A percentile compares a stretch with the other conserved stretches of the same genome.
These are phyloP conservation scores for Viola pubescens DNA, from an alignment of 441 rosid species.

Conservation along the genomic window DNA sequence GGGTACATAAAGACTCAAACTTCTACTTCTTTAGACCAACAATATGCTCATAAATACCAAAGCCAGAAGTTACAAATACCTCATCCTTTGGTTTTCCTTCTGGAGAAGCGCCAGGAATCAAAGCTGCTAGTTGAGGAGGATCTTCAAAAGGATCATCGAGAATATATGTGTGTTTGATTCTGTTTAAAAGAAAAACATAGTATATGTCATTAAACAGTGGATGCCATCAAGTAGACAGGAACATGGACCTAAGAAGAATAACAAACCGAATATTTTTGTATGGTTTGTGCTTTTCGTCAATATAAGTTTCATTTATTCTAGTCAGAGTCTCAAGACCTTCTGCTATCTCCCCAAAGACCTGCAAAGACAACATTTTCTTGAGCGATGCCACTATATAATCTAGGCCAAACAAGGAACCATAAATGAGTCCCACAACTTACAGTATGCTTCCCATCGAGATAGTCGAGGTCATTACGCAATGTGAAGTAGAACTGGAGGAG, in stretches of 20 bases:
- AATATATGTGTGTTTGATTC: constrained; percentile 77
- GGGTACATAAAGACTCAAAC: neutral
- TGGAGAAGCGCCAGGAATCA: constrained; percentile 86
- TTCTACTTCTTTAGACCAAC: neutral
- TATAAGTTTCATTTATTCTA: constrained; percentile 85
- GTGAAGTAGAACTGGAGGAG: constrained; percentile 79
- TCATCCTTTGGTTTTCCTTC: constrained; percentile 96
- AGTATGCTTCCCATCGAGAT: constrained; percentile 95
- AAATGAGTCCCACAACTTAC: constrained; percentile 33
- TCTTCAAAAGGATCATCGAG: constrained; percentile 92
- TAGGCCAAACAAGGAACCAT: neutral
- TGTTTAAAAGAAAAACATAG: constrained; percentile 19
- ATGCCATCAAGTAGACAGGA: constrained; percentile 6
- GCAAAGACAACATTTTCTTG: constrained; percentile 8
- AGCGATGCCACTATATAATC: neutral
- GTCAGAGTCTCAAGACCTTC: constrained; percentile 85
- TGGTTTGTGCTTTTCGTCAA: constrained; percentile 77
- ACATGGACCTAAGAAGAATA: constrained; percentile 9
- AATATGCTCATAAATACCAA: neutral
- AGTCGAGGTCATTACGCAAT: constrained; percentile 80
- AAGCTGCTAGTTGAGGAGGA: constrained; percentile 59
- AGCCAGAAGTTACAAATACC: constrained; percentile 25
- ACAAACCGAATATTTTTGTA: constrained; percentile 67
- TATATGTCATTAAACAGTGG: constrained; percentile 5
- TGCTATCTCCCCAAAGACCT: constrained; percentile 96